A percentile compares a stretch with the other conserved stretches of the same genome.
These are phyloP conservation scores for Phytophthora aleatoria DNA, from an alignment of 352 stramenopile genomes.

Conservation along the genomic window DNA sequence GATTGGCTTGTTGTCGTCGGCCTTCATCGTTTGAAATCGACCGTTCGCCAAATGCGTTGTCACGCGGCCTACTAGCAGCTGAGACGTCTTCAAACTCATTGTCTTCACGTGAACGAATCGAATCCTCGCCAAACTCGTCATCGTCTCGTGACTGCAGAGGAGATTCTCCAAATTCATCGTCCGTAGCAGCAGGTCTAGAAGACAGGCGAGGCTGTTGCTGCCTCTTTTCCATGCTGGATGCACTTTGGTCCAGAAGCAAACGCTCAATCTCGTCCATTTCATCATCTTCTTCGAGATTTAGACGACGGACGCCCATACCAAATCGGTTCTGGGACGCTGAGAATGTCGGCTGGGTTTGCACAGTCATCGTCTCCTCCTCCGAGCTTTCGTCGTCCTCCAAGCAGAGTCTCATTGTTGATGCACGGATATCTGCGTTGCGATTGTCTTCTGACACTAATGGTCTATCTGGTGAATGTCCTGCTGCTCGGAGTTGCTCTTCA, in stretches of 20 bases:
- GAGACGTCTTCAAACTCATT: not conserved
- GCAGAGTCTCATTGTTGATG: constrained; percentile 2
- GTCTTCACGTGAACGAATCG: constrained; percentile 3
- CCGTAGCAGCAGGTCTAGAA: not conserved
- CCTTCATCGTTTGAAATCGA: constrained; percentile 1
- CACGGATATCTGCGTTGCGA: not conserved
- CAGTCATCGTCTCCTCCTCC: constrained; percentile 27
- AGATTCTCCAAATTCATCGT: constrained; percentile 1
- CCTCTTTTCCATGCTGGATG: constrained; percentile 2
- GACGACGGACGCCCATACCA: constrained; percentile 9
- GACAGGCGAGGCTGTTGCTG: not conserved
- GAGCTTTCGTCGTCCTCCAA: constrained; percentile 29
- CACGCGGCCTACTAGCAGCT: not conserved
- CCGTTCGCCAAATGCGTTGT: constrained; percentile 5
- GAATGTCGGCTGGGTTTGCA: constrained; percentile 7
- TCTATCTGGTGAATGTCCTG: constrained; percentile 10
- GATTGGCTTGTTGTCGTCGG: constrained; percentile 13
- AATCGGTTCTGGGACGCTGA: constrained; percentile 19
- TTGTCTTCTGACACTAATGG: not conserved
- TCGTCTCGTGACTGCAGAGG: constrained; percentile 1
- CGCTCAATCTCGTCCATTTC: constrained; percentile 43
- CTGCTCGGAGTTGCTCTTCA: constrained; percentile 27
- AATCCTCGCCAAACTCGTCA: not conserved
- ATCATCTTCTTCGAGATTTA: constrained; percentile 36
- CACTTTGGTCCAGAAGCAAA: constrained; percentile 28